Evolutionary conservation across 1,139 yeast genomes (phyloP), one percentile per base, ranked within the genome.

Genomic region (Geotrichum europaeum): DNA sequence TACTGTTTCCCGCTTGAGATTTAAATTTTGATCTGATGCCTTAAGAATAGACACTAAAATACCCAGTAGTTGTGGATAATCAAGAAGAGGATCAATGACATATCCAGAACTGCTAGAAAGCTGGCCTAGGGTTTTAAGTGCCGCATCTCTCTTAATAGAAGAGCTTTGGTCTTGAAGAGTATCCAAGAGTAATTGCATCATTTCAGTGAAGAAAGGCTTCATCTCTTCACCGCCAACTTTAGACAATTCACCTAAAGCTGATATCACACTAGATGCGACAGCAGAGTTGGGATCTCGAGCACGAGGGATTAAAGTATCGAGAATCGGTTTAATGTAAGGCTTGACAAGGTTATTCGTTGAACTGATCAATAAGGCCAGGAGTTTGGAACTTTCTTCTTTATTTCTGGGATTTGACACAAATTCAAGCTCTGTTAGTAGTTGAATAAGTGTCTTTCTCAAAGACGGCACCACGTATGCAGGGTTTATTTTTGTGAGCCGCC

Each of bases 391-490:
- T 71, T 92, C 97, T 72, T 94, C 99, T 68, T 87, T 89, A 66
- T 85, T 87, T 30, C 96, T 78, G 30, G 92, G 79, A 59, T 79
- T 79, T 18, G 86, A 83, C 2, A 97, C 88, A 72, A 86, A 91
- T 67, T 91, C 96, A 57, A 95, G 76, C 66, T 90, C 88, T 0
- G 97, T 89, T 57, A 95, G 75, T 22, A 92, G 78, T 72, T 94
- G 97, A 58, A 95, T 85, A 64, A 95, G 76, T 0, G 95, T 85
- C 70, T 90, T 92, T 66, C 99, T 79, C 60, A 95, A 78, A 1
- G 96, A 88, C 0, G 99, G 99, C 32, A 92, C 94, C 64, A 94
- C 90, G 72, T 90, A 92, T 0, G 99, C 98, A 0, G 99, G 98
- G 69, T 95, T 95, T 49, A 90, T 86, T 4, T 84, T 77, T 0